Evolutionary conservation across 2,329 filamentous ascomycete species (phyloP), one percentile per base, ranked within the genome.

Genomic region (Metarhizium guizhouense): DNA sequence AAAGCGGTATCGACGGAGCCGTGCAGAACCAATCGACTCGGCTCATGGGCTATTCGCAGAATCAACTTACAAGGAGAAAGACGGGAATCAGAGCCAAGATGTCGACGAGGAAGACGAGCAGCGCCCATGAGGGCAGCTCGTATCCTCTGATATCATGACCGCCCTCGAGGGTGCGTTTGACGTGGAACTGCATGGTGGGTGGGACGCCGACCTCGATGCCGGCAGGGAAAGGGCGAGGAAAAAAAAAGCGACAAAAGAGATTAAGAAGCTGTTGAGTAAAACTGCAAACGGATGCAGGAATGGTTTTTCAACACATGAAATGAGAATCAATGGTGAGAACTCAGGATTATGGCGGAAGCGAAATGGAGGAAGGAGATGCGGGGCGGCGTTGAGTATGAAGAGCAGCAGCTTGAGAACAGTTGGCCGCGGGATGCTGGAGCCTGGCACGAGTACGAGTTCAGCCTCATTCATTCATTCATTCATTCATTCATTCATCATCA

Each of bases 51-150:
- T 13, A 25, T 48, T 13, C 3, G 32, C 29, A n/a, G 29, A n/a
- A 7, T 50, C 14, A 16, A 66, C 72, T 60, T 69, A 80, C 76
- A 47, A 75, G 61, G 53, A 79, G 6, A 40, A 75, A 57, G 30
- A 74, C 20, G 40, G 78, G 78, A 11, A 79, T 53, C 60, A 81
- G 74, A 57, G 79, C 52, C 38, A 80, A 32, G 48, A 74, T 53
- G 59, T 79, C 68, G 53, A 69, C 53, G 18, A 75, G 54, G 50
- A 76, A 51, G 56, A 81, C 58, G 45, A 65, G 59, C 58, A 60
- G 65, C n/a, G 71, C 66, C 74, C 74, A 76, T n/a, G 61, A 59
- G 18, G 73, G 74, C 54, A 72, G 63, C 58, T 72, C 58, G 51
- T 61, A 58, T 42, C 61, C 47, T 45, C 54, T 54, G 42, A 66